These are phyloP conservation scores for Microglena sp. DNA, from an alignment of 139 green algal genomes.

Conservation along the genomic window DNA sequence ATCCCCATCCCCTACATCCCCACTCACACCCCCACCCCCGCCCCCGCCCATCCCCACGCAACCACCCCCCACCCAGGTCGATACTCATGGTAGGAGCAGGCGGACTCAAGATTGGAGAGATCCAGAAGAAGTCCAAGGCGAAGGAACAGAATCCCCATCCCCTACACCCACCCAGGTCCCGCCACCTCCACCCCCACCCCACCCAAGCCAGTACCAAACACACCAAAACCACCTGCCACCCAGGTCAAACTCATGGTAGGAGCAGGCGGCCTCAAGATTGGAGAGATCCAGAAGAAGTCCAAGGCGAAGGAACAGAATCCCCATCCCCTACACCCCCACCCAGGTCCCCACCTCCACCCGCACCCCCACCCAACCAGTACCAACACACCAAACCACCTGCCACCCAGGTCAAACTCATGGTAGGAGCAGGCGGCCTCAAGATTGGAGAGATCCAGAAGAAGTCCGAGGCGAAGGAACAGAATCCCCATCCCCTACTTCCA, in stretches of 20 bases:
- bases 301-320: slow-evolving; percentile 69
- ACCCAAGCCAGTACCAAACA: neutral
- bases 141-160: slow-evolving; percentile 37
- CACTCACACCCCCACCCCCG: too few relatives aligned
- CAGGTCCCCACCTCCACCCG: too few relatives aligned
- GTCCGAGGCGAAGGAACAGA: slow-evolving; percentile 62
- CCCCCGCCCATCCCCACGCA: neutral
- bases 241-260: slow-evolving; percentile 81
- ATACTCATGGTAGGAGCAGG: slow-evolving; percentile 74
- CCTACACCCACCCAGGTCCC: slow-evolving; percentile 14
- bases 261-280: slow-evolving; percentile 65
- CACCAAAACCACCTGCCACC: too few relatives aligned
- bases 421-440: slow-evolving; percentile 63
- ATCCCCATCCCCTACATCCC: slow-evolving; percentile 12
- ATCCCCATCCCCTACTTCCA: too few relatives aligned
- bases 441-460: slow-evolving; percentile 78
- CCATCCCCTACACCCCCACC: too few relatives aligned
- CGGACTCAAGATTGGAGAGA: slow-evolving; percentile 71
- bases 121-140: slow-evolving; percentile 72
- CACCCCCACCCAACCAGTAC: too few relatives aligned
- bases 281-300: slow-evolving; percentile 67
- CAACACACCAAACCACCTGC: too few relatives aligned
- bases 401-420: slow-evolving; percentile 78
- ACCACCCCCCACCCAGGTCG: slow-evolving; percentile 17
- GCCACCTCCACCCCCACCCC: neutral